Evolutionary conservation across 2,329 filamentous ascomycete species (phyloP).

Genomic region (Coleophoma eucalyptorum): DNA sequence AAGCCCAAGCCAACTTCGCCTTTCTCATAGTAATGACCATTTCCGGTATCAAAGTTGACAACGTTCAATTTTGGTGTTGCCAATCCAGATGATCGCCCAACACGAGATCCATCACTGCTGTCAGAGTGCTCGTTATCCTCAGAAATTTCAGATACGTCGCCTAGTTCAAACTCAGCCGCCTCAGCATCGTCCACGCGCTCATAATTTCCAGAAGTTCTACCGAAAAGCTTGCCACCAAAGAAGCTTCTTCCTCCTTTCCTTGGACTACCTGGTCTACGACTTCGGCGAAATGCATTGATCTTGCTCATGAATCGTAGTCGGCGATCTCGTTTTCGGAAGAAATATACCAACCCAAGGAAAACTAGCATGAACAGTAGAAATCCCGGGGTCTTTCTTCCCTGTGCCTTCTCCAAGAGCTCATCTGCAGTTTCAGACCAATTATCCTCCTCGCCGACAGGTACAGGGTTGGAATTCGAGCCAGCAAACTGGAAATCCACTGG

Average conservation of each 20-base stretch:
- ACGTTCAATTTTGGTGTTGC: conserved; percentile 61
- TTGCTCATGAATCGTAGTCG: conserved; percentile 58
- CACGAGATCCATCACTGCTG: conserved; percentile 49
- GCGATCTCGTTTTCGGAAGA: conserved; percentile 77
- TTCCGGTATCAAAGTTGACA: conserved; percentile 40
- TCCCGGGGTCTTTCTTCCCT: conserved; percentile 66
- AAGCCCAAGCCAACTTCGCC: conserved; percentile 19
- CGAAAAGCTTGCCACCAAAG: conserved; percentile 63
- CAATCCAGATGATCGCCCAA: conserved; percentile 62
- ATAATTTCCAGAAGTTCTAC: conserved; percentile 55
- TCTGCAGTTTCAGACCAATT: conserved; percentile 50
- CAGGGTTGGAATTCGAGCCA: conserved; percentile 44
- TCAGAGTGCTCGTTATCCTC: conserved; percentile 63
- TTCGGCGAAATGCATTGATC: conserved; percentile 40
- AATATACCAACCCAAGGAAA: conserved; percentile 62
- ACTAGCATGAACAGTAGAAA: conserved; percentile 76
- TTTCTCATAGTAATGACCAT: conserved; percentile 20
- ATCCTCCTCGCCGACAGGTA: conserved; percentile 45
- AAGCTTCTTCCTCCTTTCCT: conserved; percentile 43
- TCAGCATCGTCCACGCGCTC: conserved; percentile 79
- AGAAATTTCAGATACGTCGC: conserved; percentile 50
- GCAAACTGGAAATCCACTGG: conserved; percentile 83
- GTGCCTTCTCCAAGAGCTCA: conserved; percentile 61
- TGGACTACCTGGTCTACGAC: conserved; percentile 41
- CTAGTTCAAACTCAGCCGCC: conserved; percentile 72